Percentiles rank a stretch among this genome's conserved stretches.
Conservation (phyloP, 305 asterid genomes). For the Fraxinus albicans region DNA sequence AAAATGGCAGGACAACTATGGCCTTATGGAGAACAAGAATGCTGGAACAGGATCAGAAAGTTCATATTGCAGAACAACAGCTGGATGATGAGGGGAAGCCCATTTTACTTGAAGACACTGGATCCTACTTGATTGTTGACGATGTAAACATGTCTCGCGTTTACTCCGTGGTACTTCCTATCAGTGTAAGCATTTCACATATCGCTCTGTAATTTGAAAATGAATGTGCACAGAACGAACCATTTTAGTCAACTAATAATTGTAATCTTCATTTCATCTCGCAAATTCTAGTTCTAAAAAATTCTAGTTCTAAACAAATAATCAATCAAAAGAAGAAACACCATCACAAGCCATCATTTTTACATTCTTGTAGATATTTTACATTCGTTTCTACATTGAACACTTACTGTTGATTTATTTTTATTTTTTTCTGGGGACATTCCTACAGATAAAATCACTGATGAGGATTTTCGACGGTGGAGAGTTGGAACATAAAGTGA, state of each 20-base stretch:
- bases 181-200: conserved; percentile 45
- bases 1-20: conserved; percentile 64
- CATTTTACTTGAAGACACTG: conserved; percentile 43
- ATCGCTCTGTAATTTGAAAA: background rate
- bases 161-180: conserved; percentile 57
- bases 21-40: conserved; percentile 86
- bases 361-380: background rate
- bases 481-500: conserved; percentile 67
- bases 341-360: background rate
- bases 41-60: conserved; percentile 55
- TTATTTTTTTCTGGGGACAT: conserved; percentile 1
- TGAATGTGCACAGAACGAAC: background rate
- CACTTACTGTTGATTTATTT: background rate
- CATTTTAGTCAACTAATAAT: background rate
- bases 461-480: conserved; percentile 80
- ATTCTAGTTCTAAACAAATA: background rate
- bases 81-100: conserved; percentile 50
- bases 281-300: background rate
- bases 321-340: background rate
- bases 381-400: background rate
- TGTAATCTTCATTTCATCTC: background rate
- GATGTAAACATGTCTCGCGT: conserved; percentile 65
- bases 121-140: conserved; percentile 49
- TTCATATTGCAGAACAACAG: conserved; percentile 50
- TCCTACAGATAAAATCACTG: conserved; percentile 52